Percentiles rank a stretch among this genome's conserved stretches.
phyloP scores from a whole-genome alignment of 768 basidiomycete species.

The Gyrodon lividus region DNA sequence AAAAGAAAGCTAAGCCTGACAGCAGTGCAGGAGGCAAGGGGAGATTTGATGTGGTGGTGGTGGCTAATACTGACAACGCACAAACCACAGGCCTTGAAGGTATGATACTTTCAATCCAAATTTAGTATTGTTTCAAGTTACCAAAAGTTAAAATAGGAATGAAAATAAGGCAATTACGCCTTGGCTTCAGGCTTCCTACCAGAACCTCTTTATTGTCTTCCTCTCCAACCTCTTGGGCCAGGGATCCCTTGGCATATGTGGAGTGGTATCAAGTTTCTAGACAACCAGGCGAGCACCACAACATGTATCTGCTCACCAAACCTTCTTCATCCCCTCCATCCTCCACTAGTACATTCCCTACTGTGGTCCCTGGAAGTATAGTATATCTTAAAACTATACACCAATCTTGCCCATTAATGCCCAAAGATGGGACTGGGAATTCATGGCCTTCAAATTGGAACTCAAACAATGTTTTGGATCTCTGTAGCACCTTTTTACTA shows the following conservation, averaged over 20 bases:
- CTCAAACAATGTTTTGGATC: conserved; percentile 6
- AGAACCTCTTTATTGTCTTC: neutral
- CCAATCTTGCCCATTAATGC: conserved; percentile 8
- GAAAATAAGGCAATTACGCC: neutral
- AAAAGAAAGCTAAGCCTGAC: no score
- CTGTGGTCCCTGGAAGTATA: conserved; percentile 1
- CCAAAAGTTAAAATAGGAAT: neutral
- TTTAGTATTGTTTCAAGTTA: neutral
- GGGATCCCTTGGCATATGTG: conserved; percentile 10
- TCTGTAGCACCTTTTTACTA: conserved; percentile 5
- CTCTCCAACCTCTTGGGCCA: conserved; percentile 1
- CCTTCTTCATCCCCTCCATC: neutral
- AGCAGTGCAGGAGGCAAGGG: neutral
- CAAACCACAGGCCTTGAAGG: conserved; percentile 4
- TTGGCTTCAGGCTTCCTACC: conserved; percentile 4
- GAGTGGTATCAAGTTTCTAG: conserved; percentile 4
- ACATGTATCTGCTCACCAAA: conserved; percentile 8
- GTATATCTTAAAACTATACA: neutral
- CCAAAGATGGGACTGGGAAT: neutral
- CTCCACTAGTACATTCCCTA: neutral
- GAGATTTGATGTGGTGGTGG: neutral
- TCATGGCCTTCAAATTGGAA: neutral
- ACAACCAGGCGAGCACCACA: neutral
- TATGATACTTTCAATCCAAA: neutral
- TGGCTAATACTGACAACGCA: neutral